Evolutionary conservation across 345 rosid genomes (phyloP), one percentile per base, ranked within the genome.

Genomic region (Linum usitatissimum): DNA sequence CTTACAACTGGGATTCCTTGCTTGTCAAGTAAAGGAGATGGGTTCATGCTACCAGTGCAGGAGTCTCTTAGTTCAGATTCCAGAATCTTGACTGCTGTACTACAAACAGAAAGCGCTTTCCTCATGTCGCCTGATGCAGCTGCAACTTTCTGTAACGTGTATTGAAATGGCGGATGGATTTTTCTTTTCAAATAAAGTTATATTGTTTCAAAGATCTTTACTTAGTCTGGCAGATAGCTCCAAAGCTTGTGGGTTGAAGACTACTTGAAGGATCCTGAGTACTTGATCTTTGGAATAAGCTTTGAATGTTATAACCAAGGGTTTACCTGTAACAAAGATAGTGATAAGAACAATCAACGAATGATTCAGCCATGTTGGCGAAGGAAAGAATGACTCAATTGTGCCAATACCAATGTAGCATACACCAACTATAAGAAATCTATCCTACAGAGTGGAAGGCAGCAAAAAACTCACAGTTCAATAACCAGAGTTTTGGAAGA

Each of bases 111-210:
- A 6, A 92, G 84, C 65, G 98, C 98, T 78, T 85, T 89, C 58
- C 97, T 75, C 96, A 92, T 90, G 75, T 92, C 98, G 66, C 98
- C 98, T 67, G 91, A 87, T 75, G 88, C 88, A 61, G 98, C 88
- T 28, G 96, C 88, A 66, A 92, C 91, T 89, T 83, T 92, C 98
- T 89, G 87, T 40, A 30, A 73, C 17, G 62, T 31, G 1, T 5
- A 1, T 23, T 34, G 66, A 61, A 73, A 31, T 59, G 65, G 69
- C 54, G 18, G 54, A 19, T 10, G 1, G 38, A 7, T 34, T 34
- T 34, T 15, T 0, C 2, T 9, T 42, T 42, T 42, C 51, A 4
- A 3, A 45, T 6, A 3, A 40, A 40, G 13, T 6, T 40, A 40
- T 2, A 40, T 4, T 40, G 18, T 63, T 18, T 14, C 19, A 15